Percentiles rank a stretch among this genome's conserved stretches.
Evolutionary conservation across 1,139 yeast genomes (phyloP).

Genomic region (Kluyveromyces sp.): DNA sequence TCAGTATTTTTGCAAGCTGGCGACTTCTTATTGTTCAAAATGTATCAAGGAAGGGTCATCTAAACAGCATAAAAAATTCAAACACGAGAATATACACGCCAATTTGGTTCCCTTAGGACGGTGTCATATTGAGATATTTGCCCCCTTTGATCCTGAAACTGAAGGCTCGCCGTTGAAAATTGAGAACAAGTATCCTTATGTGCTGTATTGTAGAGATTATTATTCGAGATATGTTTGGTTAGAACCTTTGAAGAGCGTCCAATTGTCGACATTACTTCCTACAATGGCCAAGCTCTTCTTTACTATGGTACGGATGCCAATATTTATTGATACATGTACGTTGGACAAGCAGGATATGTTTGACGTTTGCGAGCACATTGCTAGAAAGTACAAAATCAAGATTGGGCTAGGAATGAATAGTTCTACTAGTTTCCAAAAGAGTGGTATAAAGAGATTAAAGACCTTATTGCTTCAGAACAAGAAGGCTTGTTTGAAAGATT

Average conservation of each 20-base stretch:
- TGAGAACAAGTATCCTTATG: constrained; percentile 23
- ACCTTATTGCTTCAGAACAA: constrained; percentile 12
- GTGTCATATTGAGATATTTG: constrained; percentile 25
- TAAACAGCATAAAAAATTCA: constrained; percentile 13
- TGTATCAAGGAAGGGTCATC: constrained; percentile 19
- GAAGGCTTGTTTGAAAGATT: constrained; percentile 20
- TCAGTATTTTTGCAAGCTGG: constrained; percentile 15
- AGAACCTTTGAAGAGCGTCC: constrained; percentile 21
- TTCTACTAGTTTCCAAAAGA: constrained; percentile 17
- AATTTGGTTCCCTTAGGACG: constrained; percentile 25
- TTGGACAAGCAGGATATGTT: constrained; percentile 24
- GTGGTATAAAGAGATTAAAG: constrained; percentile 19
- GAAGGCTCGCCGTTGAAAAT: constrained; percentile 12
- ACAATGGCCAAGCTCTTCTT: constrained; percentile 17
- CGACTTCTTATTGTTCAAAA: constrained; percentile 22
- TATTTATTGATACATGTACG: constrained; percentile 25
- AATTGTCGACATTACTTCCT: constrained; percentile 17
- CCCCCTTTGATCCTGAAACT: constrained; percentile 14
- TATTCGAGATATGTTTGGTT: constrained; percentile 26
- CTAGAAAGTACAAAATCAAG: constrained; percentile 17
- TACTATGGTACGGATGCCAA: constrained; percentile 21
- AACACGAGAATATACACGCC: constrained; percentile 16
- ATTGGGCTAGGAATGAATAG: constrained; percentile 25
- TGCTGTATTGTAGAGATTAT: constrained; percentile 25
- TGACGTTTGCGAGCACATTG: constrained; percentile 23